These are phyloP conservation scores for Coelastrella sp. DNA, from an alignment of 139 green algal genomes.

Conservation along the genomic window DNA sequence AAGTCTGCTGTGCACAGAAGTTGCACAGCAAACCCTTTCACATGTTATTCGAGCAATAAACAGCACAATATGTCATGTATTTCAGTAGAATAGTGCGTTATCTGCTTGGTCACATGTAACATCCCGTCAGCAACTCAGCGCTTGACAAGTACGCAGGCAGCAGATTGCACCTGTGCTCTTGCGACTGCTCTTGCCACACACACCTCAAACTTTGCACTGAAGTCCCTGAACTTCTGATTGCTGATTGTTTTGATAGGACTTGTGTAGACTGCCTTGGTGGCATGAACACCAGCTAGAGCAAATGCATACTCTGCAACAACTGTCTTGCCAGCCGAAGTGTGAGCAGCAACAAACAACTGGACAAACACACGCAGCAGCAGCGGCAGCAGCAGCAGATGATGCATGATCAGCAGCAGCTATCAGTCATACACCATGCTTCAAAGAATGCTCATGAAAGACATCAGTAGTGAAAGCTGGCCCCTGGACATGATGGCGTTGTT, in stretches of 20 bases:
- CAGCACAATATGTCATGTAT: too few relatives aligned
- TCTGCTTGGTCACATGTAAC: too few relatives aligned
- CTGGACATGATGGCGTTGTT: too few relatives aligned
- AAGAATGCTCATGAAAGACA: too few relatives aligned
- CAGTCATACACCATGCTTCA: too few relatives aligned
- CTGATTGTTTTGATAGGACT: slow-evolving; percentile 98
- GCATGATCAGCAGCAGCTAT: neutral
- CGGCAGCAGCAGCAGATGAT: neutral
- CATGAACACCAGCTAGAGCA: slow-evolving; percentile 87
- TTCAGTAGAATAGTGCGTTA: too few relatives aligned
- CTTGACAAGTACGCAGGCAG: neutral
- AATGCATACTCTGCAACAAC: slow-evolving; percentile 98
- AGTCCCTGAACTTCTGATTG: slow-evolving; percentile 99
- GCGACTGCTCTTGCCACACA: neutral
- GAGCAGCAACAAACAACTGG: slow-evolving; percentile 92
- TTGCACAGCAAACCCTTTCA: too few relatives aligned
- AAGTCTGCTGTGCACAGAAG: too few relatives aligned
- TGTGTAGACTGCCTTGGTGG: slow-evolving; percentile 91
- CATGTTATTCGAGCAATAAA: too few relatives aligned
- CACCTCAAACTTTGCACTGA: slow-evolving; percentile 87
- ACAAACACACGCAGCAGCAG: neutral
- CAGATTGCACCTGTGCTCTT: neutral
- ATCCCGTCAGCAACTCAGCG: too few relatives aligned
- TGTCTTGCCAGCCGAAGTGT: slow-evolving; percentile 96
- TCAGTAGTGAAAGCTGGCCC: neutral